Base-by-base conservation (phyloP, 768 basidiomycete species). In the Lyophyllum atratum region DNA sequence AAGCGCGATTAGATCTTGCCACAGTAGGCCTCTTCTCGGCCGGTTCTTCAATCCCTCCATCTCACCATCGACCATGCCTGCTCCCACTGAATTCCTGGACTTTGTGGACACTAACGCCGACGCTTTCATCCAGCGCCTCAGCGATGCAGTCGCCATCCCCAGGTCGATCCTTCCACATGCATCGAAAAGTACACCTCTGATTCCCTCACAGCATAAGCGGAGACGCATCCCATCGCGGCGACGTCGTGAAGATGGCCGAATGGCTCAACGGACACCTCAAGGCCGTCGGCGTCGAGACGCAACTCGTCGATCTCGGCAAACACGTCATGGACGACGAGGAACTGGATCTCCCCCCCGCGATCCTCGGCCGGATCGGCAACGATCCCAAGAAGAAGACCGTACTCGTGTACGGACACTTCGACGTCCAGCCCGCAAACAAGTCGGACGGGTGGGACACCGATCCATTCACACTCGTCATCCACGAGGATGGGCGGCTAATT, bases 301-400 rank as follows among this genome's bases (percentile, higher is more conserved):
- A 84, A 66, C 79, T 86, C 11, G 83, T 83, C 7, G 83, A 91
- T 59, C 83, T 98, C 5, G 96, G 95, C 6, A 83, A 75, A 55
- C 94, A 97, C 52, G 71, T 66, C 17, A 74, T 80, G 72, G 79
- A 80, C 54, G 94, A 89, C 5, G 76, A 93, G 68, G 82, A 80
- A 43, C 70, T 96, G 12, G 73, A 80, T 47, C 79, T 97, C 4
- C 95, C 95, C 0, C 93, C 93, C 2, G 90, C 85, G 5, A 84
- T 97, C 68, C 80, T 98, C 37, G 95, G 90, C 0, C 78, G 78
- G 61, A 78, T 94, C 60, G 96, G 96, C 3, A 78, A 85, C 34
- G 93, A 97, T 72, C 85, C 85, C 14, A 84, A 76, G 67, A 98
- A 98, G 85, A 95, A 92, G 83, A 98, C 95, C 0, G 85, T 98